Evolutionary conservation across 495 filamentous ascomycete species (phyloP), one percentile per base, ranked within the genome.

Genomic region (Bathelium albidoporum): DNA sequence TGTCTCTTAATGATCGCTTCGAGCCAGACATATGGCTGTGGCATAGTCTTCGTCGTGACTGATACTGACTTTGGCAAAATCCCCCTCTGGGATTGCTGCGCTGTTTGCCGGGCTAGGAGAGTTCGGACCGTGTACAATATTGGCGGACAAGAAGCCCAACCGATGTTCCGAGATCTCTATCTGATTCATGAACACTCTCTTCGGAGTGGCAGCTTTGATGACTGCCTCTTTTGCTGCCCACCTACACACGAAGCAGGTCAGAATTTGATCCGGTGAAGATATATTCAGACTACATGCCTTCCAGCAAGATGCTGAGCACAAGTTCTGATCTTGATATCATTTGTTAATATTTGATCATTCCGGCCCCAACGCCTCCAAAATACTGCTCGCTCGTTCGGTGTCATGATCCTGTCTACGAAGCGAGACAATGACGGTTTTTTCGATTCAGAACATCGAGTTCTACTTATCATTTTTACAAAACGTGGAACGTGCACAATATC

Each of bases 221-320:
- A 74, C 76, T 0, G 85, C 84, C 71, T 88, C 85, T 69, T 88
- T 88, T 0, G 83, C 84, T 10, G 85, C 84, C 70, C 80, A 87
- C 62, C 67, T 69, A 29, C 2, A 22, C 22, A 59, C 4, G 11
- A 5, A 2, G 58, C 34, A 9, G 59, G 31, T 5, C 16, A 24
- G 58, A 4, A 9, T 24, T 32, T 29, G 7, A 2, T n/a, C 18
- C 12, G 1, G 10, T 43, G 45, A 55, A 52, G 24, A 32, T 24
- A 14, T 2, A 34, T 3, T 63, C 12, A 22, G 32, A 49, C n/a
- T 28, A 63, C 60, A 45, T 61, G 66, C 67, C 64, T 66, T 22
- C 64, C 64, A 58, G 64, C 65, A 24, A 69, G 59, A 20, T 61
- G 61, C 16, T 55, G 7, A 20, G 31, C 26, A 43, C 39, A 36